Conservation (phyloP, 108 stramenopile genomes). For the Skeletonema marinoi region DNA sequence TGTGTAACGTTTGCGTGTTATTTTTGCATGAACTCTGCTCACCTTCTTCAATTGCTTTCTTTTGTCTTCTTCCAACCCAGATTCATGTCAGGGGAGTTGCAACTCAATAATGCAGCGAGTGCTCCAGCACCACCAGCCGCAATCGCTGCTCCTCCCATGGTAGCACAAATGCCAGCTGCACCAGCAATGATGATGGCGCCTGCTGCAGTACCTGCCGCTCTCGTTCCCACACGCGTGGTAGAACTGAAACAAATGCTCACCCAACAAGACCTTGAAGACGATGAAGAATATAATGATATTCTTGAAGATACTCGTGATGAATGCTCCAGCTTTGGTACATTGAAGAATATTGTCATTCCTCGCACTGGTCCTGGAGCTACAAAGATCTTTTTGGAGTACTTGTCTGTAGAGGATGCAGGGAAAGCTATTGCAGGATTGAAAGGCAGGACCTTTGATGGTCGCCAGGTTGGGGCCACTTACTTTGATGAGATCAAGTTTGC, state of each 20-base stretch:
- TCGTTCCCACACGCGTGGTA: conserved; percentile 67
- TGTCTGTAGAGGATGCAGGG: conserved; percentile 67
- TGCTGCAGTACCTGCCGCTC: background rate
- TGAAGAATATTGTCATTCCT: conserved; percentile 84
- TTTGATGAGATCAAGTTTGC: conserved; percentile 82
- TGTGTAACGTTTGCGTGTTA: background rate
- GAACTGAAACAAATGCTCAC: conserved; percentile 93
- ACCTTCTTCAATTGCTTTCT: background rate
- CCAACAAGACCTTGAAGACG: conserved; percentile 76
- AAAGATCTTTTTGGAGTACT: conserved; percentile 87
- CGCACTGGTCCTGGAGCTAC: conserved; percentile 75
- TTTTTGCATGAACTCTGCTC: background rate
- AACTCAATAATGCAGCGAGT: conserved; percentile 41
- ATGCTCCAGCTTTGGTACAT: conserved; percentile 86
- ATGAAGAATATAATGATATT: conserved; percentile 87
- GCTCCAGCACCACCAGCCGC: conserved; percentile 34
- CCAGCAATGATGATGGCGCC: conserved; percentile 8
- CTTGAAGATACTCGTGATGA: conserved; percentile 93
- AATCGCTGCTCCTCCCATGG: conserved; percentile 25
- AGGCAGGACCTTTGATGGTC: conserved; percentile 87
- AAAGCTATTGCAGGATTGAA: conserved; percentile 74
- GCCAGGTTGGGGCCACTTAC: conserved; percentile 70
- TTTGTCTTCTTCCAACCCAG: conserved; percentile 6
- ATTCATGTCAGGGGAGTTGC: conserved; percentile 83
- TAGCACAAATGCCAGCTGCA: conserved; percentile 19